Percentiles rank a stretch among this genome's conserved stretches.
Conservation (phyloP, 202 grass and related monocot genomes). For the Carex sylvatica region DNA sequence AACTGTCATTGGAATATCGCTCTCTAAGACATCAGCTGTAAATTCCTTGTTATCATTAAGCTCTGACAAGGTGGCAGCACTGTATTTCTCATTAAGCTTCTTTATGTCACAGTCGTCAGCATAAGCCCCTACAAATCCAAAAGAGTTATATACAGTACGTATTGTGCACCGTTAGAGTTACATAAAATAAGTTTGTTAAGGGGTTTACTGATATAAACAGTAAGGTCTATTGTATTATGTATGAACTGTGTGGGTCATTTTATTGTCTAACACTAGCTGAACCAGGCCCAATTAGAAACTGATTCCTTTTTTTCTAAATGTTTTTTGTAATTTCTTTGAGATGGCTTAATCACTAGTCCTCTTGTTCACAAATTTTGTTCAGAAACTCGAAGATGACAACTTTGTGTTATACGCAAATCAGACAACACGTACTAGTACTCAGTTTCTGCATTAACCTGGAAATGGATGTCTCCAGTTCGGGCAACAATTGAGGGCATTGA, state of each 20-base stretch:
- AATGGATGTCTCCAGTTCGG: too few species aligned
- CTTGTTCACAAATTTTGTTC: not conserved
- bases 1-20: slow-evolving; percentile 67
- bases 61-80: slow-evolving; percentile 42
- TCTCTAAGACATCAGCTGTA: slow-evolving; percentile 50
- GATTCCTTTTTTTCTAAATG: not conserved
- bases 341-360: not conserved
- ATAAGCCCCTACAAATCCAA: slow-evolving; percentile 60
- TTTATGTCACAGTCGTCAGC: slow-evolving; percentile 59
- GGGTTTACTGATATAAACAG: not conserved
- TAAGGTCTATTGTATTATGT: not conserved
- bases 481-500: too few species aligned
- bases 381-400: not conserved
- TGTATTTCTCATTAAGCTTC: slow-evolving; percentile 54
- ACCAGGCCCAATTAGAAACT: not conserved
- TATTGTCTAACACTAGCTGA: not conserved
- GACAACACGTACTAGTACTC: not conserved
- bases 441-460: too few species aligned
- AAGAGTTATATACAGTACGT: not conserved
- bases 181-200: not conserved
- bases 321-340: not conserved
- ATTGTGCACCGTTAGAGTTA: not conserved
- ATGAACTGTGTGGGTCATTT: not conserved
- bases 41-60: slow-evolving; percentile 47
- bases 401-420: not conserved